A percentile compares a stretch with the other conserved stretches of the same genome.
phyloP scores from a whole-genome alignment of 352 stramenopile species.

The Globisporangium paddicum region DNA sequence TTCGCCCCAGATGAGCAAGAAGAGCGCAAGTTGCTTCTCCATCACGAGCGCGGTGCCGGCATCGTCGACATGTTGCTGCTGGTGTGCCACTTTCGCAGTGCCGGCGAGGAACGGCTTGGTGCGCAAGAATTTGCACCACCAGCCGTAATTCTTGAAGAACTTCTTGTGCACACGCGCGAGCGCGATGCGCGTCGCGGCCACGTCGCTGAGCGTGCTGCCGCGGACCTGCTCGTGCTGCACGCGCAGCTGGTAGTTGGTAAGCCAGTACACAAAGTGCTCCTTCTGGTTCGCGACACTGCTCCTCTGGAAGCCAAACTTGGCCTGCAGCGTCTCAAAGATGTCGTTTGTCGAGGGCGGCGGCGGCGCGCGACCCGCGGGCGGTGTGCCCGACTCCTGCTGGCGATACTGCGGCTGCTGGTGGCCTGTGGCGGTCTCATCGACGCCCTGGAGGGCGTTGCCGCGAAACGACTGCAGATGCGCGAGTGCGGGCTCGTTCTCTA shows the following conservation, averaged over 20 bases:
- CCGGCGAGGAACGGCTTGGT: slow-evolving; percentile 43
- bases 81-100: slow-evolving; percentile 2
- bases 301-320: slow-evolving; percentile 79
- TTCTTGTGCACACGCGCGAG: slow-evolving; percentile 62
- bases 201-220: slow-evolving; percentile 26
- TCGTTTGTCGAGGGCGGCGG: slow-evolving; percentile 23
- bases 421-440: background rate
- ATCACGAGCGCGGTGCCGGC: slow-evolving; percentile 33
- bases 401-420: slow-evolving; percentile 6
- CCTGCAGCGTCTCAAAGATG: slow-evolving; percentile 72
- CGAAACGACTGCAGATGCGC: slow-evolving; percentile 67
- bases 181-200: slow-evolving; percentile 44
- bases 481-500: slow-evolving; percentile 49
- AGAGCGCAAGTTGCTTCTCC: slow-evolving; percentile 76
- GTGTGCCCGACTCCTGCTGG: slow-evolving; percentile 1
- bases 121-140: slow-evolving; percentile 94
- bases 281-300: slow-evolving; percentile 80
- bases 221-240: slow-evolving; percentile 35
- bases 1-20: slow-evolving; percentile 82
- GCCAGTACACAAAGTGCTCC: slow-evolving; percentile 81
- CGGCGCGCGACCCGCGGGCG: slow-evolving; percentile 5
- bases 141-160: slow-evolving; percentile 90
- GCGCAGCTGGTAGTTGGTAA: slow-evolving; percentile 81
- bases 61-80: slow-evolving; percentile 43
- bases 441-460: slow-evolving; percentile 6